Evolutionary conservation across 768 basidiomycete genomes (phyloP).

Genomic region (Chalciporus pseudorubinellus): DNA sequence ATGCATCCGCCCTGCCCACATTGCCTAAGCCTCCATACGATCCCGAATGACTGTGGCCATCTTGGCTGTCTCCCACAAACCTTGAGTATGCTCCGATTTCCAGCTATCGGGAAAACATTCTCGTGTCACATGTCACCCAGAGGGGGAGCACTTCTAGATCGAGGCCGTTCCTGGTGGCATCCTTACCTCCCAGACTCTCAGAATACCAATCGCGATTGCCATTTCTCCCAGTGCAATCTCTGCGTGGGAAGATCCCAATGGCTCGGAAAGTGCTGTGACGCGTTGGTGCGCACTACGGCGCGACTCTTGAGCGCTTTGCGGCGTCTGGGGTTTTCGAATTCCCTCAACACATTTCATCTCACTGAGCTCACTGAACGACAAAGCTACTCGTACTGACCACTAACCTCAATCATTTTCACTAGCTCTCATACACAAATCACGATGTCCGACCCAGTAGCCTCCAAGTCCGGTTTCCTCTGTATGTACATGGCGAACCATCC

Average conservation of each 20-base stretch:
- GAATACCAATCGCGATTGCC: constrained; percentile 57
- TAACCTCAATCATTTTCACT: background rate
- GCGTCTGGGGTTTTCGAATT: too few species aligned
- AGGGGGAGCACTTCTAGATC: constrained; percentile 45
- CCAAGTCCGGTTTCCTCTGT: constrained; percentile 70
- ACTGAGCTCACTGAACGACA: background rate
- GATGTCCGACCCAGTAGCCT: constrained; percentile 73
- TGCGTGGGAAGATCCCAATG: constrained; percentile 43
- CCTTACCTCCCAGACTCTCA: constrained; percentile 32
- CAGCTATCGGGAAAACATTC: constrained; percentile 49
- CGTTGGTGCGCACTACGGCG: too few species aligned
- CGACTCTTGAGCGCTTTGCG: too few species aligned
- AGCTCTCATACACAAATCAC: background rate
- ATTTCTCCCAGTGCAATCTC: constrained; percentile 69
- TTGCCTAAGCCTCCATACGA: constrained; percentile 25
- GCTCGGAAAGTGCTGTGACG: constrained; percentile 28
- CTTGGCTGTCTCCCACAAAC: constrained; percentile 22
- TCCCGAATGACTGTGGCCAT: constrained; percentile 30
- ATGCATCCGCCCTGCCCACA: constrained; percentile 11
- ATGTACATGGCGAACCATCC: constrained; percentile 87
- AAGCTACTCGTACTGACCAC: background rate
- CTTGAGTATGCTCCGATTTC: constrained; percentile 33
- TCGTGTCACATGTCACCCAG: constrained; percentile 51
- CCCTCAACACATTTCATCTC: too few species aligned
- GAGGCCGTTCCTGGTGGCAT: constrained; percentile 39